Conservation (phyloP, 2,329 filamentous ascomycete genomes). For the Penicillium oxalicum region DNA sequence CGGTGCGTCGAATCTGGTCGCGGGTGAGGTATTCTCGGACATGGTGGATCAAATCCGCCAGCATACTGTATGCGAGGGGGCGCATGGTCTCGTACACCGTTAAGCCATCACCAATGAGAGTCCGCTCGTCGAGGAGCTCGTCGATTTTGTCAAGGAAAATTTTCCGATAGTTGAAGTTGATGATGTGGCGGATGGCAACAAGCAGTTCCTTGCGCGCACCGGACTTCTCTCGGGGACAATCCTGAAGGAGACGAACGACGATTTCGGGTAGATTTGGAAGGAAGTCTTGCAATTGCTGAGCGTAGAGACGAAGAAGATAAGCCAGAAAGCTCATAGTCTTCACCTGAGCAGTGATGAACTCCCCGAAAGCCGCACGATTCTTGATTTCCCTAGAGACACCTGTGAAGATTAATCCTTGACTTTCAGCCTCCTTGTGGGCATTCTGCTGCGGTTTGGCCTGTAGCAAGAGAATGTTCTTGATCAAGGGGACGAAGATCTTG, state of each 20-base stretch:
- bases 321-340: constrained; percentile 99
- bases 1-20: constrained; percentile 89
- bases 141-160: constrained; percentile 95
- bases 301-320: constrained; percentile 82
- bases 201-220: constrained; percentile 88
- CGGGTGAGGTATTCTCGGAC: constrained; percentile 82
- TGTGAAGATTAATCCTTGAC: constrained; percentile 76
- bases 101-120: constrained; percentile 87
- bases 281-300: constrained; percentile 81
- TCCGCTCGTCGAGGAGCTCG: constrained; percentile 87
- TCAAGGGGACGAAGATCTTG: constrained; percentile 84
- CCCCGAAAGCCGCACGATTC: constrained; percentile 88
- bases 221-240: constrained; percentile 92
- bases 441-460: constrained; percentile 91
- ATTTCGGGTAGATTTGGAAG: constrained; percentile 78
- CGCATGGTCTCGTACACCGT: constrained; percentile 97
- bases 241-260: constrained; percentile 82
- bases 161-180: constrained; percentile 96
- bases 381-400: constrained; percentile 91
- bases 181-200: constrained; percentile 94
- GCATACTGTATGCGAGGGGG: constrained; percentile 94
- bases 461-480: constrained; percentile 80
- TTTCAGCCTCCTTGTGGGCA: constrained; percentile 78
- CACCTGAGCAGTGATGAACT: constrained; percentile 95
- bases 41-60: constrained; percentile 96